These are phyloP conservation scores for Perilla frutescens DNA, from an alignment of 257 asterid genomes.

Conservation along the genomic window DNA sequence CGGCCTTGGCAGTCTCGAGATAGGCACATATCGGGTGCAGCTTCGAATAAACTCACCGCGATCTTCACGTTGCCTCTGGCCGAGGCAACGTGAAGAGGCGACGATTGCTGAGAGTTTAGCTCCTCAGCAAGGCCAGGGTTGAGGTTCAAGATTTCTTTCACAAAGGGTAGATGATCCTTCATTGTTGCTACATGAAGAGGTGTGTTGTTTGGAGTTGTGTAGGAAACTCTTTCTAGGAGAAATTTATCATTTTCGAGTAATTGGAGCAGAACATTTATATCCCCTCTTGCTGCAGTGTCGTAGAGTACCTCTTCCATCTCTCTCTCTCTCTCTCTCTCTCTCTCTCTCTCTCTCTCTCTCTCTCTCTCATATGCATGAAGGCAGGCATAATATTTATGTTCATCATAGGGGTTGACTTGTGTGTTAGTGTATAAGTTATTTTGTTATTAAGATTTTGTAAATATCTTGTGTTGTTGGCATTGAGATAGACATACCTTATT, in stretches of 20 bases:
- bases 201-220: constrained; percentile 44
- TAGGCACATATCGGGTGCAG: constrained; percentile 50
- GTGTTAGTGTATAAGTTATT: too few relatives aligned
- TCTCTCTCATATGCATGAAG: too few relatives aligned
- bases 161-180: constrained; percentile 39
- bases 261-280: constrained; percentile 28
- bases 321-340: neutral
- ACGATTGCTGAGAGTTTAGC: constrained; percentile 41
- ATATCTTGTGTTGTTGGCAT: too few relatives aligned
- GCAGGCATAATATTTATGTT: too few relatives aligned
- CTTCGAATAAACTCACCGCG: constrained; percentile 15
- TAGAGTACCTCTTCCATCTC: constrained; percentile 39
- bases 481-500: too few relatives aligned
- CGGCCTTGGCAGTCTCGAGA: constrained; percentile 53
- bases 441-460: too few relatives aligned
- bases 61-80: constrained; percentile 43
- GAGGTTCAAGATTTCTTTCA: constrained; percentile 33
- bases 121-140: constrained; percentile 41
- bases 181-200: constrained; percentile 55
- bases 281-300: constrained; percentile 48
- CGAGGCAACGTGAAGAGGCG: constrained; percentile 60
- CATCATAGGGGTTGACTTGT: too few relatives aligned
- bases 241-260: constrained; percentile 40
- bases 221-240: constrained; percentile 46
- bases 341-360: neutral